Base-by-base conservation (phyloP, 371 early-diverging fungal species). In the Catenaria anguillulae region DNA sequence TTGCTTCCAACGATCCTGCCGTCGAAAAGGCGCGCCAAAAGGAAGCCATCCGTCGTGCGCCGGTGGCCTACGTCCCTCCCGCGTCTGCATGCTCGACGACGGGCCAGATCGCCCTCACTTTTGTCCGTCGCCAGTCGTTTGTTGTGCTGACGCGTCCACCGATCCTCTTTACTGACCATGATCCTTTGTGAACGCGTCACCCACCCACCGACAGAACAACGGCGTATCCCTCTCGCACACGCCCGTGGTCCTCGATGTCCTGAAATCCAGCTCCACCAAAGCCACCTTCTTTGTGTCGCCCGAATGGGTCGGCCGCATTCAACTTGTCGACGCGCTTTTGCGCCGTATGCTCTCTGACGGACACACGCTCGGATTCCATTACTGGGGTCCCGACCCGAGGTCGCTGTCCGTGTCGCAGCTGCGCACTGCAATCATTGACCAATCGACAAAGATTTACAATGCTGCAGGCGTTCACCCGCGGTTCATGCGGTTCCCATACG, bases 281-380 rank as follows among this genome's bases (percentile, higher is more conserved):
- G 65, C 74, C 55, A 64, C 63, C 24, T 74, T 73, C 75, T 70
- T 66, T 63, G 66, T 68, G 31, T 66, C 62, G 52, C 45, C 66
- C 29, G 70, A 72, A 36, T 58, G 58, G 58, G 42, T 58, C 58
- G 24, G 26, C 31, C 12, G 6, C 15, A 29, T 15, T 24, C 1
- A n/a, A 31, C 36, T 31, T 12, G 42, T 42, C 19, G 58, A 42
- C 17, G 58, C 58, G 36, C 36, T 58, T n/a, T 26, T 58, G 26
- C 24, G 58, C 15, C 58, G 58, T 19, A 58, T 58, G 40, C 10
- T 40, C 15, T 34, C 58, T 31, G 58, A 58, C 17, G 58, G 58
- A n/a, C 58, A 58, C 43, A 29, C 31, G 26, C n/a, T 58, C 43
- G 58, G 58, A 12, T 26, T 58, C 43, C 29, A n/a, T n/a, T 58